Conservation (phyloP, 495 filamentous ascomycete species). For the Bacidia gigantensis region DNA sequence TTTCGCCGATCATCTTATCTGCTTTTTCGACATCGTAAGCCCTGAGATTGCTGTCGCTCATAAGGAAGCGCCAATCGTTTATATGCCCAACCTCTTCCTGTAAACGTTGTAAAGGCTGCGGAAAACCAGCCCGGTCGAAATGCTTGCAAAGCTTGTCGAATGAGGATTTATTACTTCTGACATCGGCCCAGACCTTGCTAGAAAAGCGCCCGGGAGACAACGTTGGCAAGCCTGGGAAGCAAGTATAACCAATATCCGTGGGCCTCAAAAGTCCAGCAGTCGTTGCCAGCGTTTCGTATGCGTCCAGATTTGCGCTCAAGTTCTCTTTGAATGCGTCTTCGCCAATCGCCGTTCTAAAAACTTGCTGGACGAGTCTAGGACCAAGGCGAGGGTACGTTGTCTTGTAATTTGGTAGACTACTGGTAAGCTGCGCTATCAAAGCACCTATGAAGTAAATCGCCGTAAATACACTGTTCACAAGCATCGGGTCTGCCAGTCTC, state of each 20-base stretch:
- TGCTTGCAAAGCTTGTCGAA: slow-evolving; percentile 5
- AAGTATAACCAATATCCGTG: slow-evolving; percentile 7
- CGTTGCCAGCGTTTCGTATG: slow-evolving; percentile 5
- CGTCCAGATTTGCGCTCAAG: slow-evolving; percentile 9
- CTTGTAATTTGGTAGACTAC: slow-evolving; percentile 8
- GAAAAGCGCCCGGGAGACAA: slow-evolving; percentile 4
- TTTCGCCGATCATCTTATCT: slow-evolving; percentile 8
- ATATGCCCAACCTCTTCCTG: slow-evolving; percentile 6
- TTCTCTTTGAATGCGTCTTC: slow-evolving; percentile 11
- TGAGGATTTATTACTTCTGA: slow-evolving; percentile 1
- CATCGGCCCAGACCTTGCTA: slow-evolving; percentile 7
- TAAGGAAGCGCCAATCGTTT: slow-evolving; percentile 8
- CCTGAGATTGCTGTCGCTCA: not conserved
- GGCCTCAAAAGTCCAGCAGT: slow-evolving; percentile 9
- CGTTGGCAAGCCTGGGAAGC: slow-evolving; percentile 7
- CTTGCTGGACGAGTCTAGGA: slow-evolving; percentile 6
- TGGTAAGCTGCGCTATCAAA: slow-evolving; percentile 6
- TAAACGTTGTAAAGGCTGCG: not conserved
- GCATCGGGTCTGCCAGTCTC: slow-evolving; percentile 5
- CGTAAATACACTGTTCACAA: slow-evolving; percentile 9
- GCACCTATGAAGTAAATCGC: slow-evolving; percentile 10
- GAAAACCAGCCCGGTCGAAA: slow-evolving; percentile 8
- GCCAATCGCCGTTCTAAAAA: slow-evolving; percentile 8
- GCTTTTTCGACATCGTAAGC: slow-evolving; percentile 8
- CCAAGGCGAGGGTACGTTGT: slow-evolving; percentile 1